phyloP scores from a whole-genome alignment of 176 grass and related monocot genomes.

The Aegilops umbellulata region DNA sequence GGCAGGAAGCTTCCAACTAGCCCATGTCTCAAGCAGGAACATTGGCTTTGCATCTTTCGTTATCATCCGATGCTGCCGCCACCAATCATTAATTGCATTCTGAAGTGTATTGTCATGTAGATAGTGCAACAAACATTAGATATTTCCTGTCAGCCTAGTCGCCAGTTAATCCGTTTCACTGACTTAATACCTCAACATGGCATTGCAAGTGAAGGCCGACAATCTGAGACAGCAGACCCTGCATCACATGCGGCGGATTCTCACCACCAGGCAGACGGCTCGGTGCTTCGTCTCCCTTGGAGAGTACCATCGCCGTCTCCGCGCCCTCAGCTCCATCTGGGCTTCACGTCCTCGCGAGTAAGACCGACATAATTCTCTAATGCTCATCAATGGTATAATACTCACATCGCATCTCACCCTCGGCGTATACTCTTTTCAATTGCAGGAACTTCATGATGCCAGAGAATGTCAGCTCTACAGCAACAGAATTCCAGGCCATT shows the following conservation, averaged over 20 bases:
- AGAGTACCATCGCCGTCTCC: constrained; percentile 82
- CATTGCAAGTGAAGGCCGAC: constrained; percentile 62
- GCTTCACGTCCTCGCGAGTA: constrained; percentile 75
- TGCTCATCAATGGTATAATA: not conserved
- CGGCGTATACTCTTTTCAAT: not conserved
- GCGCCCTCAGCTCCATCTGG: constrained; percentile 92
- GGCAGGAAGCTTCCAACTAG: not conserved
- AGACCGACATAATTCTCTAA: not conserved
- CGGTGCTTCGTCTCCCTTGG: constrained; percentile 75
- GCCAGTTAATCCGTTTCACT: not conserved
- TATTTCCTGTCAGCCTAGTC: not conserved
- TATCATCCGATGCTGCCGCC: constrained; percentile 12
- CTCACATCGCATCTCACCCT: not conserved
- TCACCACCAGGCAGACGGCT: constrained; percentile 71
- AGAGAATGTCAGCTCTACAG: constrained; percentile 52
- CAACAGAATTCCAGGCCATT: constrained; percentile 36
- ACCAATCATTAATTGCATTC: constrained; percentile 10
- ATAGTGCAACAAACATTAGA: not conserved
- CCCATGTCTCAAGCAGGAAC: constrained; percentile 13
- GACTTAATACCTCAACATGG: not conserved
- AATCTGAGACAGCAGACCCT: constrained; percentile 79
- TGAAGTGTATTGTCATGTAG: not conserved
- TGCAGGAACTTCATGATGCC: constrained; percentile 29
- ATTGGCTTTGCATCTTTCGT: not conserved
- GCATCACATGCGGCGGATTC: constrained; percentile 65